Conservation (phyloP, 345 rosid species). For the Eucalyptus polyanthemos region DNA sequence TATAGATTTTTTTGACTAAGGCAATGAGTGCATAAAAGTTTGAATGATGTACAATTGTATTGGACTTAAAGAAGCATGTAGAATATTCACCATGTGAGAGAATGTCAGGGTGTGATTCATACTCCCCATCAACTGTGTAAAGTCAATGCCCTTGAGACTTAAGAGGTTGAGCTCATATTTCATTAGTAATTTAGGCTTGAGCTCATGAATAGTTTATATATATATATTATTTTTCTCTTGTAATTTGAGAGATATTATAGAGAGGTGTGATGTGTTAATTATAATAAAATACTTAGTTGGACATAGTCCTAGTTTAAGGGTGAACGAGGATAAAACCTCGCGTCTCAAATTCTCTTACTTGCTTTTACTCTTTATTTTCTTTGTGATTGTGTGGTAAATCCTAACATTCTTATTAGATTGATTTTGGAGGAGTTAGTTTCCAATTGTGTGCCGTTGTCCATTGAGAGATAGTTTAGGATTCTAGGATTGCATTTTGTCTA, state of each 20-base stretch:
- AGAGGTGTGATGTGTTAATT: not conserved
- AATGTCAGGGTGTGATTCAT: not conserved
- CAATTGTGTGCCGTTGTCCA: not conserved
- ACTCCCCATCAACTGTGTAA: rapidly evolving
- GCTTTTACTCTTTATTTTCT: not conserved
- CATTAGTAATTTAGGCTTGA: not conserved
- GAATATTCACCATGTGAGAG: not conserved
- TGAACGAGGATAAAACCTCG: rapidly evolving
- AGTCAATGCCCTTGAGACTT: too few relatives aligned
- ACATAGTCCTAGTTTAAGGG: not conserved
- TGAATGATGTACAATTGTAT: not conserved
- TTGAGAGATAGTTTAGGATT: not conserved
- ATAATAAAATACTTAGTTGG: not conserved
- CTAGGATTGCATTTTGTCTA: not conserved
- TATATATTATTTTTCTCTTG: not conserved
- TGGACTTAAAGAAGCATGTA: not conserved
- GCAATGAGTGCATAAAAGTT: not conserved
- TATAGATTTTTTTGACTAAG: too few relatives aligned
- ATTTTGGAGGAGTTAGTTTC: not conserved
- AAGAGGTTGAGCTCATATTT: too few relatives aligned
- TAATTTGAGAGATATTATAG: not conserved
- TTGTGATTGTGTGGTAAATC: rapidly evolving
- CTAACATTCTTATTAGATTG: not conserved
- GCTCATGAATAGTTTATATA: not conserved
- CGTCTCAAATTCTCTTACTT: not conserved